Conservation (phyloP, 1,284 basidiomycete genomes). For the Phenoliferia sp. region DNA sequence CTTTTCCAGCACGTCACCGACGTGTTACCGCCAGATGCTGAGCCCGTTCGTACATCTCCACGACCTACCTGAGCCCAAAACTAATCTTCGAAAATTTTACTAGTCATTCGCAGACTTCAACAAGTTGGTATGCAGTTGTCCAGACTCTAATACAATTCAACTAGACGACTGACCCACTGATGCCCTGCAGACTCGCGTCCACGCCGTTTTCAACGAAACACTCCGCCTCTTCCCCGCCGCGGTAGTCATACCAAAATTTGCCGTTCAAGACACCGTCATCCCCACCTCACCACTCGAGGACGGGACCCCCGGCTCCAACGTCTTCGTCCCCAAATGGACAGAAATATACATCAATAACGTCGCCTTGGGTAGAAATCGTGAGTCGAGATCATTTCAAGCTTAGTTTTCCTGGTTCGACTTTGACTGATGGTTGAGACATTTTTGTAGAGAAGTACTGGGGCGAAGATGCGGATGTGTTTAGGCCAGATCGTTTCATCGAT, state of each 20-base stretch:
- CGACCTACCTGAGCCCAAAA: too few relatives aligned
- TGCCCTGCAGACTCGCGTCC: constrained; percentile 42
- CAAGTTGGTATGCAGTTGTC: constrained; percentile 1
- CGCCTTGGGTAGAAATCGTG: constrained; percentile 21
- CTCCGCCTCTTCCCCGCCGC: constrained; percentile 59
- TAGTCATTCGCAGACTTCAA: not conserved
- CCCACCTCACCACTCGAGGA: constrained; percentile 18
- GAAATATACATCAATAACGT: constrained; percentile 22
- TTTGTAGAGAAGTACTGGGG: constrained; percentile 20
- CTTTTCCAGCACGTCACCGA: constrained; percentile 53
- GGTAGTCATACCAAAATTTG: constrained; percentile 46
- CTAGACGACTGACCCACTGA: not conserved
- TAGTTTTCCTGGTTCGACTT: not conserved
- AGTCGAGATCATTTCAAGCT: not conserved
- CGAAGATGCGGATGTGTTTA: constrained; percentile 14
- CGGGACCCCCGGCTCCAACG: not conserved
- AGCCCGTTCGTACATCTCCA: constrained; percentile 29
- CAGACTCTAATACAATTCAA: not conserved
- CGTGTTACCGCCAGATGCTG: constrained; percentile 44
- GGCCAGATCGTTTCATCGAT: constrained; percentile 25
- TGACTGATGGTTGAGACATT: not conserved
- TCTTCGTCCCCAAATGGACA: constrained; percentile 13
- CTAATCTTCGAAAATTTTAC: too few relatives aligned
- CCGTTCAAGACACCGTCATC: constrained; percentile 35
- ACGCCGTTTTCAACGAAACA: constrained; percentile 57